These are phyloP conservation scores for Xylaria sp. DNA, from an alignment of 2,329 filamentous ascomycete species.

Conservation along the genomic window DNA sequence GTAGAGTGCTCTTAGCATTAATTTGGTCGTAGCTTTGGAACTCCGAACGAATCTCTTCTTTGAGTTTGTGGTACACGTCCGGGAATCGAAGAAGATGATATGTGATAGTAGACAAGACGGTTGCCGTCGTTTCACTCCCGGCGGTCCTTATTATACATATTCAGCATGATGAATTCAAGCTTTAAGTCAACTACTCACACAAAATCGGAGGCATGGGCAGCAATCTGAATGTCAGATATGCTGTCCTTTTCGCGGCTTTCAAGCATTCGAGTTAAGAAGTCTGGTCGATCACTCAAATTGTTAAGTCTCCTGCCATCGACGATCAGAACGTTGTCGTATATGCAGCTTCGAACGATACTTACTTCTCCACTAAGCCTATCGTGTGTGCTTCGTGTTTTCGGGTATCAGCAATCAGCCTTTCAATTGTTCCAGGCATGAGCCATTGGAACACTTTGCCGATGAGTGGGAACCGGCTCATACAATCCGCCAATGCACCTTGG, in stretches of 20 bases:
- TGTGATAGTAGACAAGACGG: neutral
- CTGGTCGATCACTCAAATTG: neutral
- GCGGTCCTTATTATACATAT: neutral
- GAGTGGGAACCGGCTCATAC: neutral
- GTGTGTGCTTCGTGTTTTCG: neutral
- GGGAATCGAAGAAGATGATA: neutral
- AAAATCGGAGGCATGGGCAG: slow-evolving; percentile 3
- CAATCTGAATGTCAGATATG: neutral
- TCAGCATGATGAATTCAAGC: neutral
- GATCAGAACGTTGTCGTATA: neutral
- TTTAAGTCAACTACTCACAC: neutral
- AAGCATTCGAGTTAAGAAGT: neutral
- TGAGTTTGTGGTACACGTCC: neutral
- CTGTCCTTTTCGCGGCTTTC: neutral
- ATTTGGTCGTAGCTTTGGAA: neutral
- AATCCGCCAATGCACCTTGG: neutral
- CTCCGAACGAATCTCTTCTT: neutral
- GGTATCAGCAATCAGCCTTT: neutral
- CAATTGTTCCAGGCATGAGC: neutral
- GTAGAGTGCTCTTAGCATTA: too few species aligned
- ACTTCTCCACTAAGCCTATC: neutral
- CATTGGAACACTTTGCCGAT: neutral
- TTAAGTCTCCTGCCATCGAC: neutral
- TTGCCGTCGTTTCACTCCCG: neutral
- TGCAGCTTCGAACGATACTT: neutral